A percentile compares a stretch with the other conserved stretches of the same genome.
phyloP scores from a whole-genome alignment of 805 yeast genomes.

The Cyberlindnera galapagoensis region DNA sequence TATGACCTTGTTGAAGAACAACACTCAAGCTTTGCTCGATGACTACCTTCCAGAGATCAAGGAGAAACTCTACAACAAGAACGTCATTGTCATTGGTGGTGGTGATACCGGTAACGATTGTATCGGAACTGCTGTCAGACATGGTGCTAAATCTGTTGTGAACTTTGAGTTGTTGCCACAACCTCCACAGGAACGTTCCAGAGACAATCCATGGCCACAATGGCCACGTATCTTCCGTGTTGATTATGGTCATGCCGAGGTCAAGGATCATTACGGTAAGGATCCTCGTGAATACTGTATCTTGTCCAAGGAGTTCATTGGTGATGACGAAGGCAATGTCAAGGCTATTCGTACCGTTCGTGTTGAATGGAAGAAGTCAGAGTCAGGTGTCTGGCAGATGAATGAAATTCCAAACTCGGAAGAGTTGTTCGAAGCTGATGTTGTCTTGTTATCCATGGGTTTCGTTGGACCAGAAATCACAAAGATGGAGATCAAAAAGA shows the following conservation, averaged over 20 bases:
- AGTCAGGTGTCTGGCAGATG: slow-evolving; percentile 98
- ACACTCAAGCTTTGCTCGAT: slow-evolving; percentile 85
- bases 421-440: slow-evolving; percentile 90
- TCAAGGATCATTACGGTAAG: slow-evolving; percentile 87
- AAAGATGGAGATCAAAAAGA: slow-evolving; percentile 56
- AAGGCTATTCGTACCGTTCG: slow-evolving; percentile 93
- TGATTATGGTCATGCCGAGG: slow-evolving; percentile 97
- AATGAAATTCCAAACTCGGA: slow-evolving; percentile 94
- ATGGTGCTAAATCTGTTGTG: slow-evolving; percentile 89
- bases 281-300: slow-evolving; percentile 98
- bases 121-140: slow-evolving; percentile 94
- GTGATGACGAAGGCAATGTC: slow-evolving; percentile 91
- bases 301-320: slow-evolving; percentile 90
- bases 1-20: slow-evolving; percentile 82
- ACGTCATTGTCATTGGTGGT: slow-evolving; percentile 96
- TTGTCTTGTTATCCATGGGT: slow-evolving; percentile 94
- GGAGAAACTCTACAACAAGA: slow-evolving; percentile 68
- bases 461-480: slow-evolving; percentile 93
- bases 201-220: slow-evolving; percentile 99
- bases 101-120: slow-evolving; percentile 99
- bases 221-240: slow-evolving; percentile 98
- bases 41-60: slow-evolving; percentile 74
- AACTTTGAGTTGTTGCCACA: slow-evolving; percentile 93
- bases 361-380: slow-evolving; percentile 96
- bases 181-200: slow-evolving; percentile 80